Base-by-base conservation (phyloP, 1,284 basidiomycete species). In the Austroboletus niveus region DNA sequence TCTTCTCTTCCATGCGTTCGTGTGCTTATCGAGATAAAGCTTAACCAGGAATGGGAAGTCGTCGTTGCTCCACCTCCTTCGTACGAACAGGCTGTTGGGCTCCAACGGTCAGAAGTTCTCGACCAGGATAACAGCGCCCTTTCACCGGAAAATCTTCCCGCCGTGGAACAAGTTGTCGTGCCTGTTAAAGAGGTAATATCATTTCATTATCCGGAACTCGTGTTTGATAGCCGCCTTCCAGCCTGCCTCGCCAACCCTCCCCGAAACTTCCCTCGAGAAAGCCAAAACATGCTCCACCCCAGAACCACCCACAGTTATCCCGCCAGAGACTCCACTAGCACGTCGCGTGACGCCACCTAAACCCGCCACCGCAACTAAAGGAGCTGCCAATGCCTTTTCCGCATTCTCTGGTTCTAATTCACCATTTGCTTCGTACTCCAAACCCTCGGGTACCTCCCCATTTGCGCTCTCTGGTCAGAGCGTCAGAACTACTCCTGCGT, bases 331-430 rank as follows among this genome's bases (percentile, higher is more conserved):
- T 17, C 49, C 52, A 17, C 52, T 57, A 29, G 8, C 44, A 30
- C 43, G 29, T 38, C 54, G 59, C 17, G 48, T 47, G 22, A 63
- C 59, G 9, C 61, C 68, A n/a, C 53, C 51, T 2, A 54, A 53
- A 24, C 39, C 56, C 17, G 14, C 55, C 0, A 22, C 43, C 46
- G 47, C 57, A n/a, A 24, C 45, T 30, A 50, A 51, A 34, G 53
- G 36, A 34, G 17, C 48, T 14, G 22, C 51, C n/a, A 63, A 64
- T 35, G 69, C 74, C 11, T 78, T 80, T 56, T 73, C 77, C 15
- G 69, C 74, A 10, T 79, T 78, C 52, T 70, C 75, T 12, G 70
- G 73, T 15, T 68, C 73, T 4, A 56, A 66, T 4, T 76, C 76
- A 12, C 69, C 75, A 10, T 79, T 79, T 32, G 62, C 69, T 15